Percentiles rank a stretch among this genome's conserved stretches.
Conservation (phyloP, 129 eudicot species). For the Pseudognaphalium luteoalbum region DNA sequence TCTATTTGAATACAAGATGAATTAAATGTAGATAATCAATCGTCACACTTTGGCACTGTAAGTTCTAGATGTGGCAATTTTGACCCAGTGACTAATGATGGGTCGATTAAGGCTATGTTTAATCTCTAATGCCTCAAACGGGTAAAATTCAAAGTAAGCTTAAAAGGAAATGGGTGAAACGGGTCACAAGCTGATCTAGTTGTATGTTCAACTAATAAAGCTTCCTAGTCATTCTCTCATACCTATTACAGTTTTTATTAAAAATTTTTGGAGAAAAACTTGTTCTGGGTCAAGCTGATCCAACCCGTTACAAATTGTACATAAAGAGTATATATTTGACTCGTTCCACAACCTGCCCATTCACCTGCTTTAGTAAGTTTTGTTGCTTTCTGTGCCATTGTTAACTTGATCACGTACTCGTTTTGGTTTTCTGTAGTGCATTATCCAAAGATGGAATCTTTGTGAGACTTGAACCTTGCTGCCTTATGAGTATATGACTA, state of each 20-base stretch:
- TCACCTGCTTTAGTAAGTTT: neutral
- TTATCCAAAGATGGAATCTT: slow-evolving; percentile 5
- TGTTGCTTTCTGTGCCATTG: neutral
- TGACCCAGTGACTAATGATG: neutral
- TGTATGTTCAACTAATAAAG: neutral
- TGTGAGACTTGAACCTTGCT: neutral
- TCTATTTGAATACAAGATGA: neutral
- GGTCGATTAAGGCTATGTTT: neutral
- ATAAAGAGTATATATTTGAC: neutral
- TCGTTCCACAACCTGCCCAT: neutral
- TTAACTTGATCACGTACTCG: slow-evolving; percentile 15
- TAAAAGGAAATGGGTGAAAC: neutral
- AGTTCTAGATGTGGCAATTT: neutral
- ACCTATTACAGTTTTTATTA: neutral
- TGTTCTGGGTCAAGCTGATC: neutral
- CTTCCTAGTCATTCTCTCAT: neutral
- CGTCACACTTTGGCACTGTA: neutral
- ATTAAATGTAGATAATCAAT: neutral
- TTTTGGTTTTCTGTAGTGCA: slow-evolving; percentile 1
- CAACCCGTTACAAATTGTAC: neutral
- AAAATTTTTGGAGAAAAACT: neutral
- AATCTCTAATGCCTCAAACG: neutral
- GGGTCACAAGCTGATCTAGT: neutral
- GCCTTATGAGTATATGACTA: neutral
- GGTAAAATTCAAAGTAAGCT: neutral